Evolutionary conservation across 306 rosid species (phyloP), one percentile per base, ranked within the genome.

Genomic region (Bauhinia variegata): DNA sequence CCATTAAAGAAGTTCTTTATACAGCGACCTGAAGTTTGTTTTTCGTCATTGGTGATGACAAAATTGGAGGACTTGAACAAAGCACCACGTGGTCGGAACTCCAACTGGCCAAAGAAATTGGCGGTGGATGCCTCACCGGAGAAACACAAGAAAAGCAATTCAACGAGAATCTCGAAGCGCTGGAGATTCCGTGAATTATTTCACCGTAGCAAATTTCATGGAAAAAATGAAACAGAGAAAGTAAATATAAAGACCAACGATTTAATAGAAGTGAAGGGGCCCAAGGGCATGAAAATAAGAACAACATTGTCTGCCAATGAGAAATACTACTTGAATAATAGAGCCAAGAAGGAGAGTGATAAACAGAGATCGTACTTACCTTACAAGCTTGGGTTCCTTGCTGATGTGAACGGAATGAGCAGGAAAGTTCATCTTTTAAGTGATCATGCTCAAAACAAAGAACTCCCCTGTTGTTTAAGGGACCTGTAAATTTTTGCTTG

Each of bases 301-400:
- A 75, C 87, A 74, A 47, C 73, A 70, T 31, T 87, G 82, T 78
- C 84, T 5, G 83, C 81, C 14, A 93, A 88, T 65, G 93, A 87
- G 81, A 86, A 70, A 32, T 88, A 79, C 30, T 92, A 92, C 72
- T 72, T 86, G 23, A 75, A 46, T 71, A 87, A 62, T 5, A 84
- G 86, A 76, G 89, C 84, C 7, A 83, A 51, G 80, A 92, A 53
- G 69, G 98, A 84, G 11, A 85, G 47, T 43, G 91, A 79, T 15
- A 89, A 81, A 73, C 87, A 86, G 6, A 83, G 68, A 66, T 83
- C 99, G 28, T 93, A 86, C 60, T 74, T 93, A 80, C 99, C 99
- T 13, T 93, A 93, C 67, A 74, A 74, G 74, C 88, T 93, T 32
- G 97, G 97, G 5, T 85, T 90, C 78, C 88, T 93, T 72, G 53